Percentiles rank a stretch among this genome's conserved stretches.
These are phyloP conservation scores for Penicillium lagena DNA, from an alignment of 495 filamentous ascomycete genomes.

Conservation along the genomic window DNA sequence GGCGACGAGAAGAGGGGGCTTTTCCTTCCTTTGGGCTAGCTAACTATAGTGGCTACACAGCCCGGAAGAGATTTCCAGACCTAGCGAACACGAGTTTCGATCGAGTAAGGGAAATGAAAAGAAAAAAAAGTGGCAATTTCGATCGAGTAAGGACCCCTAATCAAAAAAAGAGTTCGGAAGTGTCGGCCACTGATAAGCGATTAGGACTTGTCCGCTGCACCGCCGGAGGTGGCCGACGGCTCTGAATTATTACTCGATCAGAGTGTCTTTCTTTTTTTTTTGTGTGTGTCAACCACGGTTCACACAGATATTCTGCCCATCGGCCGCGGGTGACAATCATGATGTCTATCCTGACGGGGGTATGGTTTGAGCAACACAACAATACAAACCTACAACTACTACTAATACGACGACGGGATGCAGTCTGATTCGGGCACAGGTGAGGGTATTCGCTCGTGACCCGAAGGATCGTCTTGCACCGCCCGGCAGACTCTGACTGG, in stretches of 20 bases:
- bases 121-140: background rate
- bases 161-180: conserved; percentile 4
- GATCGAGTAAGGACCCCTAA: conserved; percentile 16
- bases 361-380: too few relatives aligned
- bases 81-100: conserved; percentile 1
- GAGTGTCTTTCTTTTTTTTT: background rate
- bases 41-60: too few relatives aligned
- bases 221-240: conserved; percentile 21
- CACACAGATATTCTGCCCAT: background rate
- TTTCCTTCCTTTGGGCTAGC: too few relatives aligned
- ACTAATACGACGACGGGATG: too few relatives aligned
- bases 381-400: too few relatives aligned
- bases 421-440: background rate
- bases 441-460: conserved; percentile 12
- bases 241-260: background rate
- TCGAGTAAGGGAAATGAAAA: conserved; percentile 13
- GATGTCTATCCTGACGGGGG: too few relatives aligned
- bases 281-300: conserved; percentile 8
- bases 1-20: background rate
- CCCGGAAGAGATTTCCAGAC: too few relatives aligned
- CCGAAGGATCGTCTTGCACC: background rate
- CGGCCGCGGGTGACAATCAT: too few relatives aligned
- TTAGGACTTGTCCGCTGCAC: background rate
- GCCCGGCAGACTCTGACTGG: conserved; percentile 2
- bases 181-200: conserved; percentile 7